Evolutionary conservation across 176 grass and related monocot species (phyloP), one percentile per base, ranked within the genome.

Genomic region (Triticum timopheevii): DNA sequence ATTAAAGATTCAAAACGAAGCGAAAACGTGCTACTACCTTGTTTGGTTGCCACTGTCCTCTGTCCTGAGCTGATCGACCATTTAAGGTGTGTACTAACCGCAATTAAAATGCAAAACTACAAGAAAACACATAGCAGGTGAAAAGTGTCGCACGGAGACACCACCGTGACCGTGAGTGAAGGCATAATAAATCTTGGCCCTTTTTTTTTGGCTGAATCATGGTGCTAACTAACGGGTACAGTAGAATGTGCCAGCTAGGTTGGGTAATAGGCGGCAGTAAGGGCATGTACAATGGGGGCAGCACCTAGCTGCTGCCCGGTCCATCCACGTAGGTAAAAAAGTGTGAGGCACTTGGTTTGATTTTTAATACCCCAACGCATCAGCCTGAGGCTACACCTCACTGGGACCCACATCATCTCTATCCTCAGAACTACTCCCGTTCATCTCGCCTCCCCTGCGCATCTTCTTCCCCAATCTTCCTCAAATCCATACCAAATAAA

Each of bases 71-170:
- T 44, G 69, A 73, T 56, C 80, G 19, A 36, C 8, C 61, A 76
- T 69, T 76, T 38, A 83, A 83, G 52, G 24, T 39, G 80, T 40
- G 20, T 76, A 69, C 76, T 56, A 27, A 25, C 30, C 15, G 22
- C 27, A 68, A 69, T 84, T 84, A 76, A 84, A 84, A 38, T 68
- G 74, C 75, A 65, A 80, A 45, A 25, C 19, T 36, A 36, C 89
- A 61, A 72, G 2, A 15, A 75, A 75, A 44, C 17, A 73, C 20
- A 79, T 61, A 80, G 27, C 39, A 68, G 59, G 72, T 61, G 39
- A 58, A 79, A 80, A 23, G 34, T 68, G 52, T 67, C 45, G 9
- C 58, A 87, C 10, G 24, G 35, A 34, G 66, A 78, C 79, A 64
- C 23, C 11, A 44, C 68, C 59, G 61, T 78, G 47, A 85, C 50